These are phyloP conservation scores for Corymbia maculata DNA, from an alignment of 345 rosid genomes.

Conservation along the genomic window DNA sequence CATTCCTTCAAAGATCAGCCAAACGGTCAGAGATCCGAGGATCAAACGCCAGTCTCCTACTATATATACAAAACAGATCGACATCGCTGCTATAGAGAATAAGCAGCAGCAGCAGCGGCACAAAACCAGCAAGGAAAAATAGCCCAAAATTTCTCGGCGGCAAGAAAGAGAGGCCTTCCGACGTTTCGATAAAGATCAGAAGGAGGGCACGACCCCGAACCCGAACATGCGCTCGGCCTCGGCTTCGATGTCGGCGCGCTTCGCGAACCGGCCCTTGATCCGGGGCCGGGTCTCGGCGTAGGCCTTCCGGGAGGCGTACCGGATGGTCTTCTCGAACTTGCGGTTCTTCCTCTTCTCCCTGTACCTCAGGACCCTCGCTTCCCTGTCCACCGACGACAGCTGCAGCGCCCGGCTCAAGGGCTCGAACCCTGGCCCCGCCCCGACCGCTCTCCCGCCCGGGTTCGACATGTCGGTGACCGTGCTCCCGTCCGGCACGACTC, in stretches of 20 bases:
- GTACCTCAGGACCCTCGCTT: slow-evolving; percentile 92
- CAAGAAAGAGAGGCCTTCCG: background rate
- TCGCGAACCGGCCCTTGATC: slow-evolving; percentile 90
- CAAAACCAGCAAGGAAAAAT: background rate
- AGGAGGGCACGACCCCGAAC: slow-evolving; percentile 81
- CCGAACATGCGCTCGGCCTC: slow-evolving; percentile 36
- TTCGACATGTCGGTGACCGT: slow-evolving; percentile 52
- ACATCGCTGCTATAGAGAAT: background rate
- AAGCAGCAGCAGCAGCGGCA: background rate
- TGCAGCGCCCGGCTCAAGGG: slow-evolving; percentile 35
- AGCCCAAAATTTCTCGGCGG: background rate
- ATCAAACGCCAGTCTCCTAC: background rate
- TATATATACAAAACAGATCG: background rate
- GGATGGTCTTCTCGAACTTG: slow-evolving; percentile 93
- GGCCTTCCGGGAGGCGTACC: slow-evolving; percentile 88
- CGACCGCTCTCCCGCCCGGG: slow-evolving; percentile 19
- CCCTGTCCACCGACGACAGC: slow-evolving; percentile 73
- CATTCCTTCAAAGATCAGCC: background rate
- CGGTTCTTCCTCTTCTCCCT: slow-evolving; percentile 96
- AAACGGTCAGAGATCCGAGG: background rate
- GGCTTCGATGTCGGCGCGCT: slow-evolving; percentile 35
- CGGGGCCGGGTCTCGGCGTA: slow-evolving; percentile 89
- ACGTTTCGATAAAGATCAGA: background rate
- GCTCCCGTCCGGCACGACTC: slow-evolving; percentile 89
- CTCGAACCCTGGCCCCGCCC: slow-evolving; percentile 17